phyloP scores from a whole-genome alignment of 192 early-diverging fungal species.

The Entomortierella parvispora region DNA sequence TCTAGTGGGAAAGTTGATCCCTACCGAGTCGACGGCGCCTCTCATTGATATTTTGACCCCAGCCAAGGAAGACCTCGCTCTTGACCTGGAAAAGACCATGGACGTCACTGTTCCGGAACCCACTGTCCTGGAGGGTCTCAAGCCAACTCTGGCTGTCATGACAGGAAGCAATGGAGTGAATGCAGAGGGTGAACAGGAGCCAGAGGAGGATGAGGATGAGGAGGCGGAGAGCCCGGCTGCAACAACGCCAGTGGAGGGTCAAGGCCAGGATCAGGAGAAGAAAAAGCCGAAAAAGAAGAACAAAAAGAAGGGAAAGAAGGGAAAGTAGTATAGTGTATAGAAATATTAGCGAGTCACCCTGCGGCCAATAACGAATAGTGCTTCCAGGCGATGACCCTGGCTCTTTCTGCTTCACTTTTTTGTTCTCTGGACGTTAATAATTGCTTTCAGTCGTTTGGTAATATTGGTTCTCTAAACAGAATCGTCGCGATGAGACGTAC shows the following conservation, averaged over 20 bases:
- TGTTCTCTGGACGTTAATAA: too few relatives aligned
- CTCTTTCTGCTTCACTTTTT: too few relatives aligned
- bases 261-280: slow-evolving; percentile 15
- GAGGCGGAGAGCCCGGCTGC: slow-evolving; percentile 2
- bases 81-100: background rate
- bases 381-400: too few relatives aligned
- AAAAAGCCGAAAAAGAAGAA: slow-evolving; percentile 36
- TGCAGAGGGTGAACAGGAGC: too few relatives aligned
- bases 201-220: slow-evolving; percentile 7
- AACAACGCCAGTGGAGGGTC: background rate
- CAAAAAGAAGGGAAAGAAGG: slow-evolving; percentile 28
- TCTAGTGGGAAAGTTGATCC: too few relatives aligned
- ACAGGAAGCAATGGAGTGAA: slow-evolving; percentile 8
- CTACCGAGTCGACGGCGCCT: too few relatives aligned
- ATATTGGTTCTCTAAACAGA: too few relatives aligned
- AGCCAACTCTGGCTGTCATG: background rate
- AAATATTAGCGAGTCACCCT: too few relatives aligned
- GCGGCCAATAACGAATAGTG: too few relatives aligned
- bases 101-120: background rate
- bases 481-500: too few relatives aligned
- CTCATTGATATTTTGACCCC: too few relatives aligned
- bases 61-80: slow-evolving; percentile 1
- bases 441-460: too few relatives aligned
- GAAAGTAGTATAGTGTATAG: slow-evolving; percentile 6
- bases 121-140: background rate